These are phyloP conservation scores for Xylariaceae sp. DNA, from an alignment of 2,329 filamentous ascomycete species.

Conservation along the genomic window DNA sequence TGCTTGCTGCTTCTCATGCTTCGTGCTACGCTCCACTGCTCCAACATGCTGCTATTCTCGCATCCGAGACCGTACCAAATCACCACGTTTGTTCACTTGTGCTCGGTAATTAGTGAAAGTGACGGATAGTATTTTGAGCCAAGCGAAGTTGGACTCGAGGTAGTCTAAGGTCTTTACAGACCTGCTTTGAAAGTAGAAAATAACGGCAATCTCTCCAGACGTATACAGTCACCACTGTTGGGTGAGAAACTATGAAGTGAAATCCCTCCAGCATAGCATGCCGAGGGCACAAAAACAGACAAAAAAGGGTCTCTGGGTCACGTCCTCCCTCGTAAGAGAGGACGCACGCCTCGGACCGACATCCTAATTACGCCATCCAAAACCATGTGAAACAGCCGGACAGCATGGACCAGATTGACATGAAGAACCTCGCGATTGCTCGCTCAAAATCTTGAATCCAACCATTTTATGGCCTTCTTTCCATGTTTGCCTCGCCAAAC, in stretches of 20 bases:
- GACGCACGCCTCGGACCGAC: constrained; percentile 8
- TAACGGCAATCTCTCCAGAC: constrained; percentile 1
- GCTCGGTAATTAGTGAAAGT: constrained; percentile 2
- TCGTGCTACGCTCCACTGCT: constrained; percentile 21
- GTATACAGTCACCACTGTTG: constrained; percentile 8
- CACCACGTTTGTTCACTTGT: constrained; percentile 12
- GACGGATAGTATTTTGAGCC: constrained; percentile 14
- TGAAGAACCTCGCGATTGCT: constrained; percentile 24
- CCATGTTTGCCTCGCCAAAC: not conserved
- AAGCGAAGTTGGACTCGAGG: not conserved
- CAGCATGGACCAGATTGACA: constrained; percentile 7
- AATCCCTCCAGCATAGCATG: constrained; percentile 9
- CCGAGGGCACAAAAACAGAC: constrained; percentile 3
- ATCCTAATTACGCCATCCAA: constrained; percentile 11
- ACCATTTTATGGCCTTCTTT: constrained; percentile 10
- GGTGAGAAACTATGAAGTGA: constrained; percentile 11
- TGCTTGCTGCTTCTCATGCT: constrained; percentile 16
- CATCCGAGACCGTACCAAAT: constrained; percentile 20
- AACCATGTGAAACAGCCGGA: not conserved
- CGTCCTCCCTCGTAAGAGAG: constrained; percentile 1
- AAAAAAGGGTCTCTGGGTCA: constrained; percentile 2
- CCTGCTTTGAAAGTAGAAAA: constrained; percentile 1
- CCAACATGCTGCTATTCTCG: constrained; percentile 10
- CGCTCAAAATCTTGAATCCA: constrained; percentile 24
- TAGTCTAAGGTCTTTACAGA: not conserved